Conservation (phyloP, 1,139 yeast genomes). For the Kluyveromyces sp. region DNA sequence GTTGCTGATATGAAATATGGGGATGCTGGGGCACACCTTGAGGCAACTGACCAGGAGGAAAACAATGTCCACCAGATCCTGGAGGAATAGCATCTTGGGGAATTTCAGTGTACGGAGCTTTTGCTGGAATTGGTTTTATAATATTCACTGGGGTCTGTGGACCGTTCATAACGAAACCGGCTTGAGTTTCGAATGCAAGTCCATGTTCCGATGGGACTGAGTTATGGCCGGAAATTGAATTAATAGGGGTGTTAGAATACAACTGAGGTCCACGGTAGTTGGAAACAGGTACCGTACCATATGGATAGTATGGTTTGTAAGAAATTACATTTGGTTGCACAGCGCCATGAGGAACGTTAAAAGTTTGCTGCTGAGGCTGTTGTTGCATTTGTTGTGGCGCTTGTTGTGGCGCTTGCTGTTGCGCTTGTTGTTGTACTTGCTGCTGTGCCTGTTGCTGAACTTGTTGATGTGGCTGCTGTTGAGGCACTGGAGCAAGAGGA, state of each 20-base stretch:
- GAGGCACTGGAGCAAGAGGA: conserved; percentile 31
- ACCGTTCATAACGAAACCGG: not conserved
- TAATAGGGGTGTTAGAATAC: conserved; percentile 5
- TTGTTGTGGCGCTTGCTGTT: conserved; percentile 2
- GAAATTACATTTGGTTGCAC: conserved; percentile 9
- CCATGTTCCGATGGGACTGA: conserved; percentile 8
- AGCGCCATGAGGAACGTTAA: conserved; percentile 1
- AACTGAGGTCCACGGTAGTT: conserved; percentile 4
- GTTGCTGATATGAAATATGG: not conserved
- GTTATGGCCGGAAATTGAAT: conserved; percentile 3
- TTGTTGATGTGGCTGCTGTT: conserved; percentile 9
- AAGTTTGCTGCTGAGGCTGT: conserved; percentile 1
- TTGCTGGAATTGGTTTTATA: conserved; percentile 5
- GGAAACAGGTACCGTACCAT: conserved; percentile 13
- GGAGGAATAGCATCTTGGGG: not conserved
- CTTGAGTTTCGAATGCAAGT: conserved; percentile 3
- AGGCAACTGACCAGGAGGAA: not conserved
- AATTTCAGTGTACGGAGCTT: conserved; percentile 1
- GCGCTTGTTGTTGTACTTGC: not conserved
- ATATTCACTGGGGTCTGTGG: conserved; percentile 1
- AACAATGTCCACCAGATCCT: not conserved
- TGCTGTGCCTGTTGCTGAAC: conserved; percentile 10
- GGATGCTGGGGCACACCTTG: conserved; percentile 1
- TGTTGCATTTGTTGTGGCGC: not conserved
- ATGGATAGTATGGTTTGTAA: conserved; percentile 13